Base-by-base conservation (phyloP, 2,329 filamentous ascomycete species). In the Fusarium equiseti region DNA sequence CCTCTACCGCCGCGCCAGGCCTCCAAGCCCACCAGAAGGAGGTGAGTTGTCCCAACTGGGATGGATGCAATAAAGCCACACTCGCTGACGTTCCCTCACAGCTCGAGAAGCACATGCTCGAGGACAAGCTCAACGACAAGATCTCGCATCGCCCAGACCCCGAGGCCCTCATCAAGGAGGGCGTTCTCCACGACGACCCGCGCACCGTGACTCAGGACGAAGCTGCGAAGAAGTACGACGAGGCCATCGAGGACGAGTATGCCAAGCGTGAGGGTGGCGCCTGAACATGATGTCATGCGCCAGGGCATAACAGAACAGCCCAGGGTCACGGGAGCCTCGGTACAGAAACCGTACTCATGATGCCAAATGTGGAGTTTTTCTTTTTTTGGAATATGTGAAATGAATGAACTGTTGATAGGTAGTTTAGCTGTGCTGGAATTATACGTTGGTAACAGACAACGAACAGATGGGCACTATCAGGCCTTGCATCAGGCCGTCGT, bases 31-130 rank as follows among this genome's bases (percentile, higher is more conserved):
- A 94, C 68, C 94, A 96, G 80, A 91, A 88, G 77, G 93, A 97
- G 79, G 86, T 86, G 66, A 77, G 81, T 72, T 51, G n/a, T 27
- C 54, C 53, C 32, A 32, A 35, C 51, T 43, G 22, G 26, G 38
- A 52, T 29, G 29, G 24, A 38, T 48, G 20, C 45, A 22, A 27
- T 43, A 43, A 57, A 62, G 52, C 59, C 50, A 51, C 54, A 24
- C 22, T 54, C 24, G 52, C 66, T 73, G 54, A 73, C 60, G 42
- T 35, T 20, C 40, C 52, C 64, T 50, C 40, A 27, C 27, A 88
- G 83, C 89, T 98, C 44, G 89, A 94, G 81, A 94, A 91, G 79
- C 91, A 94, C 80, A 97, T 98, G 94, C 89, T 92, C 16, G 92
- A 90, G 64, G 93, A 97, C 80, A 91, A 87, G 59, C 86, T 98